Evolutionary conservation across 805 yeast genomes (phyloP), one percentile per base, ranked within the genome.

Genomic region (Pichia gijzeniarum): DNA sequence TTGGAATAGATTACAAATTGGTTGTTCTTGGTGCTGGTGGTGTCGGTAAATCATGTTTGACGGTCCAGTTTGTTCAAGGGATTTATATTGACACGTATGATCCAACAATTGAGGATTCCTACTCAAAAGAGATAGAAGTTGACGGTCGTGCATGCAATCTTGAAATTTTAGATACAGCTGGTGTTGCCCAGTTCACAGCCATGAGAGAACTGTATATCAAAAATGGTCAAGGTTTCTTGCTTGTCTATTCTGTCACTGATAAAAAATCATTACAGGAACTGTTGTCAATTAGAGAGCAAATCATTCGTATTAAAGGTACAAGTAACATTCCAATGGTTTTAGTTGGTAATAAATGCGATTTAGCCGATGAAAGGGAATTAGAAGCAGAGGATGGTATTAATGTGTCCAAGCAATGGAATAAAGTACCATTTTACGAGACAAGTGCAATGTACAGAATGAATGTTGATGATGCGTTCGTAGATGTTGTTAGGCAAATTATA

Each of bases 11-110:
- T 61, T 89, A 89, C 64, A 88, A 87, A 61, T 70, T 93, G 38
- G 97, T 87, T 16, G 93, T 91, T 17, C 70, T 91, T 48, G 99
- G 99, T 49, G 95, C 96, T 13, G 97, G 97, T 56, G 96, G 97
- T 66, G 96, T 88, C 8, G 99, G 99, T 56, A 91, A 91, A 59
- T 87, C 97, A 20, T 89, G 95, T 34, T 70, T 91, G 35, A 89
- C 96, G 1, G 95, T 88, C 5, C 95, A 88, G 60, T 90, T 85
- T 59, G 95, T 88, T 3, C 95, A 87, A 61, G 93, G 93, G 10
- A 84, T 85, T 2, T 90, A 87, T 62, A 79, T 87, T 45, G 97
- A 91, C 58, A 76, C 88, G 32, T 91, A 91, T 66, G 98, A 91
- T 59, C 98, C 99, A 8, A 93, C 99, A 8, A 93, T 91, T 53